Evolutionary conservation across 2,329 filamentous ascomycete genomes (phyloP), one percentile per base, ranked within the genome.

Genomic region (Sarocladium oryzae): DNA sequence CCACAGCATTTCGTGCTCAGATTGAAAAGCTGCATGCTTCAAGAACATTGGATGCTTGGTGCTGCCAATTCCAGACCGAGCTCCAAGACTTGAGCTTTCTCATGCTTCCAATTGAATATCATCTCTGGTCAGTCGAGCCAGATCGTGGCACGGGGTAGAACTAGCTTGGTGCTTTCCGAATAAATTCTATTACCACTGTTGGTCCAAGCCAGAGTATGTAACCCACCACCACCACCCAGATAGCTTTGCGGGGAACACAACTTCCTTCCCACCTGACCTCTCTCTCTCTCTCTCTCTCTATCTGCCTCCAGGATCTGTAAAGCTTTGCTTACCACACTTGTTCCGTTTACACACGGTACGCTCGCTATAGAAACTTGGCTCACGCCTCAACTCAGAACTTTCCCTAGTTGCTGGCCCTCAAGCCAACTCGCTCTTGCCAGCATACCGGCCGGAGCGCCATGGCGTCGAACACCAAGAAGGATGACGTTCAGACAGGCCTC

Each of bases 401-500:
- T n/a, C n/a, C n/a, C 7, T n/a, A 36, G 8, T 36, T 36, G 33
- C 33, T 8, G 7, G 6, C 5, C 15, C 8, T n/a, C 16, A 8
- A 40, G 21, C 23, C 16, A 11, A 6, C 35, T 43, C 21, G 21
- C 11, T n/a, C 40, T 20, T 20, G 21, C 13, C 21, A 26, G 3
- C 13, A 43, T 3, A 10, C 35, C 7, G 8, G 7, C 16, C 20
- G 16, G n/a, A n/a, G n/a, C n/a, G 13, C 23, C 30, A 65, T 64
- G 62, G 46, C 57, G 28, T 55, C 57, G n/a, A 24, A 28, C 10
- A n/a, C 35, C 28, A 60, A 58, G 37, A 58, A 64, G 40, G 56
- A 59, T 46, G 58, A 64, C 46, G 58, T 66, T 33, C 52, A 61
- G 36, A 57, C 60, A 10, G 61, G 64, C 4, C 53, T 69, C 38